Base-by-base conservation (phyloP, 2,329 filamentous ascomycete genomes). In the Monilinia vaccinii-corymbosi region DNA sequence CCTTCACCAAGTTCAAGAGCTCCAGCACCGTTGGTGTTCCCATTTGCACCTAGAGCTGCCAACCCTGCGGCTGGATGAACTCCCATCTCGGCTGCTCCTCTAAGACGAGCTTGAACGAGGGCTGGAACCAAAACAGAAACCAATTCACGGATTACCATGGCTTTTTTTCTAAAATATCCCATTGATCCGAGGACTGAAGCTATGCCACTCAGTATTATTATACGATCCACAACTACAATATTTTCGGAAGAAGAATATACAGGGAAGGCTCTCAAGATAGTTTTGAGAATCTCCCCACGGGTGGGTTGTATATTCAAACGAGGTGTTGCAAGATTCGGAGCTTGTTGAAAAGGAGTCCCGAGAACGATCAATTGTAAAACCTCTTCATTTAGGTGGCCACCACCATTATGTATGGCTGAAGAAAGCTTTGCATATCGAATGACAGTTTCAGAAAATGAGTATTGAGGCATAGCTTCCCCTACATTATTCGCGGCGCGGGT, bases 71-170 rank as follows among this genome's bases (percentile, higher is more conserved):
- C 93, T 45, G 94, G 94, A 74, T 97, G 93, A 40, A 99, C 90
- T 4, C 93, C 94, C 69, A 94, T 89, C 71, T 97, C 94, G n/a
- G 94, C 92, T 45, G 94, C 94, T 36, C 93, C 93, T 51, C 93
- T 82, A 50, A 95, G 97, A 44, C 94, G 83, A 18, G 94, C 94
- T 73, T 97, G 91, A 5, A 96, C 87, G 10, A 99, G 79, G 3
- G 89, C 91, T 38, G 86, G 87, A 56, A 95, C 89, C 45, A 97
- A 79, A 18, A 91, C 85, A 4, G 86, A 87, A 10, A 99, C 81
- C 53, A 97, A 80, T 69, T 97, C 91, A 67, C 89, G 86, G 68
- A 96, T 81, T 0, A 97, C 84, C 75, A 97, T 88, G 5, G 89
- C 91, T 73, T 95, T 96, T 75, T 97, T 97, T 60, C 94, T 83